Evolutionary conservation across 1,284 basidiomycete species (phyloP).

Genomic region (Sanghuangporus weigelae): DNA sequence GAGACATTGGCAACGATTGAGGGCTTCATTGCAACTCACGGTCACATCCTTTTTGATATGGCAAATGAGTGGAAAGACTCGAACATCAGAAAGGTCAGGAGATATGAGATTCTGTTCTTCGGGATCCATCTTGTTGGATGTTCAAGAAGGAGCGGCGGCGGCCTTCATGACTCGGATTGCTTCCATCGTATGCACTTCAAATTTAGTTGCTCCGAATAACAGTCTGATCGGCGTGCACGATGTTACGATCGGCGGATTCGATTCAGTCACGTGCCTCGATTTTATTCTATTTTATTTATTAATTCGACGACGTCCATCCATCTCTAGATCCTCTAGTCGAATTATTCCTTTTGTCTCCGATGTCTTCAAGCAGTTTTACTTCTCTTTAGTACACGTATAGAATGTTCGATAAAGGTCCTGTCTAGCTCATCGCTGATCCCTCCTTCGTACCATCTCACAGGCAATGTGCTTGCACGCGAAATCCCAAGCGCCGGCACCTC

Average conservation of each 20-base stretch:
- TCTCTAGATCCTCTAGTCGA: too few species aligned
- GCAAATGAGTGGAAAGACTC: constrained; percentile 72
- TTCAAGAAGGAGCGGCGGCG: background rate
- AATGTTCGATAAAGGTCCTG: constrained; percentile 40
- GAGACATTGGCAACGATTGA: background rate
- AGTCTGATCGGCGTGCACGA: too few species aligned
- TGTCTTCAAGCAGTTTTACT: constrained; percentile 19
- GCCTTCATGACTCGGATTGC: too few species aligned
- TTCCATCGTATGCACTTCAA: too few species aligned
- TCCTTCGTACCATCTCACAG: constrained; percentile 6
- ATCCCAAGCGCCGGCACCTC: constrained; percentile 6
- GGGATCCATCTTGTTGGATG: constrained; percentile 39
- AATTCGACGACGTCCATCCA: too few species aligned
- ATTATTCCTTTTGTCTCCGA: too few species aligned
- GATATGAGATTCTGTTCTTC: constrained; percentile 46
- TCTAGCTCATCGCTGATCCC: constrained; percentile 30
- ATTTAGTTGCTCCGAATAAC: too few species aligned
- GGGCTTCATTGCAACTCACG: constrained; percentile 37
- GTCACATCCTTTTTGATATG: constrained; percentile 62
- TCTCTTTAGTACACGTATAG: constrained; percentile 44
- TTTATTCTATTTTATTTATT: too few species aligned
- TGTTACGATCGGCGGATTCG: too few species aligned
- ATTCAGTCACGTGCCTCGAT: too few species aligned
- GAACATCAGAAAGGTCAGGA: constrained; percentile 53
- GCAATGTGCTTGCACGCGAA: constrained; percentile 13